These are phyloP conservation scores for Grosmannia huntii DNA, from an alignment of 2,329 filamentous ascomycete genomes.

Conservation along the genomic window DNA sequence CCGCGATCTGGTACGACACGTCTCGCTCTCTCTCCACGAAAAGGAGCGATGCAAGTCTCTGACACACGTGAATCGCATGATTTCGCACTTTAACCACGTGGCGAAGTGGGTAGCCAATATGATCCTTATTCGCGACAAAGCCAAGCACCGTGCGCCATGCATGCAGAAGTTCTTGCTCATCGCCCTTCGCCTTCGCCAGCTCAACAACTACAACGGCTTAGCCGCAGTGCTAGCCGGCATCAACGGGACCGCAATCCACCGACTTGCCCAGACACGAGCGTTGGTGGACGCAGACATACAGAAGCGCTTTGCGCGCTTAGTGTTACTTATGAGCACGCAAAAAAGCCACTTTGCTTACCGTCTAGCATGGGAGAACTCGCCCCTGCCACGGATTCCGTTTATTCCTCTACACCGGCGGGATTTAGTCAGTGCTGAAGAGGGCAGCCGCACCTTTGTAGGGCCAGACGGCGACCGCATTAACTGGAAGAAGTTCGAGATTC, in stretches of 20 bases:
- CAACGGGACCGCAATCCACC: slow-evolving; percentile 75
- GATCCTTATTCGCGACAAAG: slow-evolving; percentile 82
- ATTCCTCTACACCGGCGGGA: slow-evolving; percentile 82
- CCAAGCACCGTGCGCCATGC: slow-evolving; percentile 84
- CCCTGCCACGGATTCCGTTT: slow-evolving; percentile 81
- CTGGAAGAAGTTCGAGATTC: slow-evolving; percentile 96
- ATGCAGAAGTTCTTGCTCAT: slow-evolving; percentile 94
- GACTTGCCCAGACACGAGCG: slow-evolving; percentile 66
- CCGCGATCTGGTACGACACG: slow-evolving; percentile 83
- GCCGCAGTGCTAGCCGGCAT: slow-evolving; percentile 91
- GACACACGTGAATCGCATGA: slow-evolving; percentile 87
- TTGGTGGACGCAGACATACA: slow-evolving; percentile 59
- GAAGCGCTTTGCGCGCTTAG: slow-evolving; percentile 77
- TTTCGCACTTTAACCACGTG: slow-evolving; percentile 79
- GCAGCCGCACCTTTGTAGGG: slow-evolving; percentile 79
- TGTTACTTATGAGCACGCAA: slow-evolving; percentile 84
- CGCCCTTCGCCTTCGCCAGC: slow-evolving; percentile 68
- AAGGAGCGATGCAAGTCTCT: slow-evolving; percentile 66
- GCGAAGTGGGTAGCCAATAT: slow-evolving; percentile 74
- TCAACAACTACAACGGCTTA: slow-evolving; percentile 95
- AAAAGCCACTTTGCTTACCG: slow-evolving; percentile 92
- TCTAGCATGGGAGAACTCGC: slow-evolving; percentile 94
- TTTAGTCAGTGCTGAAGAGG: slow-evolving; percentile 82
- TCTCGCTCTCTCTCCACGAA: slow-evolving; percentile 58
- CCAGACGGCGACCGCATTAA: slow-evolving; percentile 66